Evolutionary conservation across 192 early-diverging fungal species (phyloP).

Genomic region (Phycomyces nitens): DNA sequence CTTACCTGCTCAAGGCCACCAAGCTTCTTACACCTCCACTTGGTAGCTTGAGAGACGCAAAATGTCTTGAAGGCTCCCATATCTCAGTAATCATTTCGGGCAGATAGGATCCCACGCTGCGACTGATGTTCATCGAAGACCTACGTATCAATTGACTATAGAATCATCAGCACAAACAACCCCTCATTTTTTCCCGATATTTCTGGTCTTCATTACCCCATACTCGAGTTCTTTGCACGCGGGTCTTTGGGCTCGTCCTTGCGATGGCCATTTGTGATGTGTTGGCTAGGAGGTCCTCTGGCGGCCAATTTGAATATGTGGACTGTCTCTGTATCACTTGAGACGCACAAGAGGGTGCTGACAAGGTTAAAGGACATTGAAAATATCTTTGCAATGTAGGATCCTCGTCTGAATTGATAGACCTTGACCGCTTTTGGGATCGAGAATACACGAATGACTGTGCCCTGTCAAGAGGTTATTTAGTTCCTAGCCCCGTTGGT

Average conservation of each 20-base stretch:
- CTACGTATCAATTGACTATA: constrained; percentile 51
- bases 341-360: constrained; percentile 72
- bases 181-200: too few relatives aligned
- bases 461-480: constrained; percentile 53
- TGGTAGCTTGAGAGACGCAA: constrained; percentile 89
- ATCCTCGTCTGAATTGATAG: constrained; percentile 92
- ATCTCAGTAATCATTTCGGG: constrained; percentile 88
- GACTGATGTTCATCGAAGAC: constrained; percentile 56
- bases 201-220: too few relatives aligned
- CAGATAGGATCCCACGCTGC: constrained; percentile 79
- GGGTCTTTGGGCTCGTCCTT: constrained; percentile 5
- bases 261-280: constrained; percentile 15
- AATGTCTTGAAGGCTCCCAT: constrained; percentile 94
- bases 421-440: constrained; percentile 82
- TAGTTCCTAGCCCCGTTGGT: background rate
- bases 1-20: constrained; percentile 66
- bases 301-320: constrained; percentile 82
- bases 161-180: constrained; percentile 3
- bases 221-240: constrained; percentile 28
- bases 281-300: constrained; percentile 15
- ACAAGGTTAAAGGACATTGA: constrained; percentile 84
- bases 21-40: constrained; percentile 69
- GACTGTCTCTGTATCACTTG: constrained; percentile 91
- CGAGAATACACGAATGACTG: constrained; percentile 93
- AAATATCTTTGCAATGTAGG: constrained; percentile 88